These are phyloP conservation scores for Suillus subaureus DNA, from an alignment of 768 basidiomycete species.

Conservation along the genomic window DNA sequence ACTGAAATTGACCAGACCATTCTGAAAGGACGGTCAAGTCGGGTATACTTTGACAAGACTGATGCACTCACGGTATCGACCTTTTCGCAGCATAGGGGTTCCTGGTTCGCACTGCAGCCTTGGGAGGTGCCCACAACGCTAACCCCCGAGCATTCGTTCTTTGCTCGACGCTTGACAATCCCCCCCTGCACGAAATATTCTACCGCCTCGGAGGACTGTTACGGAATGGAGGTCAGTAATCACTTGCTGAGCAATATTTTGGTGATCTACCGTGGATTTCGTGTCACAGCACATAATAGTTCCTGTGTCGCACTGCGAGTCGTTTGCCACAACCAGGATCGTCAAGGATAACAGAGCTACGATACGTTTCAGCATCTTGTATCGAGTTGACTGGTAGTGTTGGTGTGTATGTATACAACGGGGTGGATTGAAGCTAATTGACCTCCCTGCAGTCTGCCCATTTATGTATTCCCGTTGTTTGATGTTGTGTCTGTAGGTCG, in stretches of 20 bases:
- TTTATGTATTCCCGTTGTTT: background rate
- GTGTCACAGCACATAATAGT: slow-evolving; percentile 15
- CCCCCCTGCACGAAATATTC: slow-evolving; percentile 11
- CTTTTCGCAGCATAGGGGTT: slow-evolving; percentile 41
- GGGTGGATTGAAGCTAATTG: background rate
- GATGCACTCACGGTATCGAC: slow-evolving; percentile 36
- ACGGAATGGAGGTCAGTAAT: background rate
- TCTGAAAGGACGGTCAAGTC: slow-evolving; percentile 4
- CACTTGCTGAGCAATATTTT: background rate
- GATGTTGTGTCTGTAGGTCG: background rate
- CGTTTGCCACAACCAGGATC: slow-evolving; percentile 2
- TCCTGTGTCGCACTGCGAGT: slow-evolving; percentile 15
- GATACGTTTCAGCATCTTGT: slow-evolving; percentile 4
- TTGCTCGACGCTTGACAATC: slow-evolving; percentile 10
- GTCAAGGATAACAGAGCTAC: slow-evolving; percentile 6
- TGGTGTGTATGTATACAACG: background rate
- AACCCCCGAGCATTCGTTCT: slow-evolving; percentile 8
- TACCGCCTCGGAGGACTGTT: background rate
- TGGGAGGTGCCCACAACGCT: slow-evolving; percentile 12
- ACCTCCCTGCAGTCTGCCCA: background rate
- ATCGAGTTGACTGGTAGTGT: background rate
- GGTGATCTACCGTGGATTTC: slow-evolving; percentile 6
- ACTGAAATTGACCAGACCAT: slow-evolving; percentile 20
- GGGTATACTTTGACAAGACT: background rate
- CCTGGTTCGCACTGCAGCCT: slow-evolving; percentile 23